Conservation (phyloP, 768 basidiomycete species). For the Lyophyllum shimeji region DNA sequence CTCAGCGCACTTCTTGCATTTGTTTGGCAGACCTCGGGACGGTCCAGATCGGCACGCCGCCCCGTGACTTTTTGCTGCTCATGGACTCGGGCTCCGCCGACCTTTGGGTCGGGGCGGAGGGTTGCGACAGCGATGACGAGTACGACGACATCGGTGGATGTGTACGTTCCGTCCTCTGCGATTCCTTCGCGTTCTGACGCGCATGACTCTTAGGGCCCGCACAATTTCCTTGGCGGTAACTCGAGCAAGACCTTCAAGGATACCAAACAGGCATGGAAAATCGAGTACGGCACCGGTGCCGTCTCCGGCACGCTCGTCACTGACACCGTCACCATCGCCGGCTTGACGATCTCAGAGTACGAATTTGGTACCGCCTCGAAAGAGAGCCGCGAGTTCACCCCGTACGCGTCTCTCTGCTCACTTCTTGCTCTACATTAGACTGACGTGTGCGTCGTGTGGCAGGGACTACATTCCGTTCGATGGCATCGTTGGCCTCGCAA, state of each 20-base stretch:
- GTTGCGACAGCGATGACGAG: slow-evolving; percentile 34
- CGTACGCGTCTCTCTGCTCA: slow-evolving; percentile 21
- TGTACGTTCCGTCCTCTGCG: slow-evolving; percentile 6
- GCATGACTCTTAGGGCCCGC: slow-evolving; percentile 28
- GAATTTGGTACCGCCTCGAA: slow-evolving; percentile 60
- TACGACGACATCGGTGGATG: slow-evolving; percentile 11
- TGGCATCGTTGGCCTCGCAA: slow-evolving; percentile 53
- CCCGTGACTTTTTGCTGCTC: slow-evolving; percentile 44
- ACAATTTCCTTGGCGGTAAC: slow-evolving; percentile 51
- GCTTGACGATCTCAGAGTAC: slow-evolving; percentile 49
- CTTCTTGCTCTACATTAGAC: background rate
- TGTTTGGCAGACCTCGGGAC: slow-evolving; percentile 26
- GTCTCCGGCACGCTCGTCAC: slow-evolving; percentile 57
- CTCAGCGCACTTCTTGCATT: slow-evolving; percentile 1
- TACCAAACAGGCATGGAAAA: slow-evolving; percentile 45
- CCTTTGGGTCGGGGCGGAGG: slow-evolving; percentile 54
- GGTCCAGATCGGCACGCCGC: slow-evolving; percentile 46
- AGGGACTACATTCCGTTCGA: slow-evolving; percentile 43
- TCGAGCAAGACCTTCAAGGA: slow-evolving; percentile 59
- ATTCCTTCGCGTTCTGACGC: background rate
- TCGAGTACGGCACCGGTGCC: slow-evolving; percentile 52
- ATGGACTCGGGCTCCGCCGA: slow-evolving; percentile 68
- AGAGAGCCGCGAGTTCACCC: slow-evolving; percentile 56
- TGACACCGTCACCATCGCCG: slow-evolving; percentile 60
- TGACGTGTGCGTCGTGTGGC: background rate